These are phyloP conservation scores for Magnaporthiopsis incrustans DNA, from an alignment of 2,329 filamentous ascomycete genomes.

Conservation along the genomic window DNA sequence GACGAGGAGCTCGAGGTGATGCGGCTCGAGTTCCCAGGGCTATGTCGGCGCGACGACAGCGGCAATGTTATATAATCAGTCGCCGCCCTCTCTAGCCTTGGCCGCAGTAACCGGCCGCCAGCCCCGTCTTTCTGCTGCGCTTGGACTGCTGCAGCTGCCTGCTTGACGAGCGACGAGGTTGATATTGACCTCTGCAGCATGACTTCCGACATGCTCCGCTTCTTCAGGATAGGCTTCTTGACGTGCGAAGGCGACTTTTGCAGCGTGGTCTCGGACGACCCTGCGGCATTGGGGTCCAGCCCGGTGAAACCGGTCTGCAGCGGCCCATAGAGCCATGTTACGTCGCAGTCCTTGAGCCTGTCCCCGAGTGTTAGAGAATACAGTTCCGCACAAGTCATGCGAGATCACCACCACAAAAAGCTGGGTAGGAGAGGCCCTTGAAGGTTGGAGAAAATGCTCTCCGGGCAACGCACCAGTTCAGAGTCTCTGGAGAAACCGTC, in stretches of 20 bases:
- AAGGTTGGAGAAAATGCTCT: background rate
- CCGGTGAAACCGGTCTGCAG: constrained; percentile 64
- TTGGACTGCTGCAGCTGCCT: constrained; percentile 78
- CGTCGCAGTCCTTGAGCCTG: constrained; percentile 94
- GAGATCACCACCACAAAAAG: background rate
- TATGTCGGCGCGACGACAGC: constrained; percentile 53
- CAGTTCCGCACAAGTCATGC: background rate
- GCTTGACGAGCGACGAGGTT: constrained; percentile 79
- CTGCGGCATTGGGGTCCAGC: constrained; percentile 33
- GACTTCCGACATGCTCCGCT: constrained; percentile 90
- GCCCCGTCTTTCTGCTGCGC: constrained; percentile 61
- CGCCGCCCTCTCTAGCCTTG: constrained; percentile 51
- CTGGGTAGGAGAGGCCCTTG: background rate
- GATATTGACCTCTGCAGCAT: constrained; percentile 88
- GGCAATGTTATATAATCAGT: constrained; percentile 63
- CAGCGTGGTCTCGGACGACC: constrained; percentile 36
- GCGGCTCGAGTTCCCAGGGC: constrained; percentile 55
- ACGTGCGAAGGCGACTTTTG: constrained; percentile 57
- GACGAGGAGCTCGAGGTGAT: constrained; percentile 64
- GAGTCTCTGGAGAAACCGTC: constrained; percentile 81
- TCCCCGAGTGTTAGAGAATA: constrained; percentile 20
- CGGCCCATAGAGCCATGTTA: constrained; percentile 95
- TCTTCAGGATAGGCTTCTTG: constrained; percentile 93
- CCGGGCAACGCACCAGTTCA: constrained; percentile 70
- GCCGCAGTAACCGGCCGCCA: constrained; percentile 35